Evolutionary conservation across 805 yeast genomes (phyloP).

Genomic region (Metschnikowia henanensis): DNA sequence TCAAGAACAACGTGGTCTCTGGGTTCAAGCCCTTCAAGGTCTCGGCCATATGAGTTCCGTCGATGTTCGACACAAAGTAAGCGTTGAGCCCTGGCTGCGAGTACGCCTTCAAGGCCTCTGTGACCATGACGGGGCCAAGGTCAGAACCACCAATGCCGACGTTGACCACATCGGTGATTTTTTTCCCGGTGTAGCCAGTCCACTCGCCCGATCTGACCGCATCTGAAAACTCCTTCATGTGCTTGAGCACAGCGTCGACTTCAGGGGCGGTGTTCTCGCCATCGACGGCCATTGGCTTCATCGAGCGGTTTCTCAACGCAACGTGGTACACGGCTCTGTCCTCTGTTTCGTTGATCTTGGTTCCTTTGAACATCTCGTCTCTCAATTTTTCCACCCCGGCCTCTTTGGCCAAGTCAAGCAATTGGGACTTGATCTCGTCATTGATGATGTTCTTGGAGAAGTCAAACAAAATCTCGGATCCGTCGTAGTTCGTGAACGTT

Average conservation of each 20-base stretch:
- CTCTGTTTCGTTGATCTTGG: slow-evolving; percentile 93
- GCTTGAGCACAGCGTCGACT: slow-evolving; percentile 87
- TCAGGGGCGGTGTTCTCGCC: slow-evolving; percentile 88
- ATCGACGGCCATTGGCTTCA: slow-evolving; percentile 84
- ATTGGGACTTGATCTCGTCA: slow-evolving; percentile 70
- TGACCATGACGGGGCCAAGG: slow-evolving; percentile 98
- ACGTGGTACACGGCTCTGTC: slow-evolving; percentile 96
- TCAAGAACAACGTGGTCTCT: slow-evolving; percentile 88
- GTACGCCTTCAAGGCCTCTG: slow-evolving; percentile 95
- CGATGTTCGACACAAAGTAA: slow-evolving; percentile 97
- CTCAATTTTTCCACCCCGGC: slow-evolving; percentile 85
- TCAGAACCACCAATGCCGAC: slow-evolving; percentile 99
- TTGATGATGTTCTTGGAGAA: slow-evolving; percentile 92
- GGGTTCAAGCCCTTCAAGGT: slow-evolving; percentile 73
- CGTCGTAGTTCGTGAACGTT: slow-evolving; percentile 82
- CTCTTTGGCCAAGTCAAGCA: slow-evolving; percentile 83
- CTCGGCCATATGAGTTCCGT: slow-evolving; percentile 97
- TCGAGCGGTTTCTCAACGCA: slow-evolving; percentile 91
- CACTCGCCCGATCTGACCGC: slow-evolving; percentile 89
- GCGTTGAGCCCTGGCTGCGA: slow-evolving; percentile 69
- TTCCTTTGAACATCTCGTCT: slow-evolving; percentile 90
- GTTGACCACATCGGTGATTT: slow-evolving; percentile 91
- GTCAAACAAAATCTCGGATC: slow-evolving; percentile 87
- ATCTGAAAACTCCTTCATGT: slow-evolving; percentile 95
- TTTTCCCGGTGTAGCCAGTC: slow-evolving; percentile 97